Evolutionary conservation across 306 rosid species (phyloP).

Genomic region (Canavalia gladiata): DNA sequence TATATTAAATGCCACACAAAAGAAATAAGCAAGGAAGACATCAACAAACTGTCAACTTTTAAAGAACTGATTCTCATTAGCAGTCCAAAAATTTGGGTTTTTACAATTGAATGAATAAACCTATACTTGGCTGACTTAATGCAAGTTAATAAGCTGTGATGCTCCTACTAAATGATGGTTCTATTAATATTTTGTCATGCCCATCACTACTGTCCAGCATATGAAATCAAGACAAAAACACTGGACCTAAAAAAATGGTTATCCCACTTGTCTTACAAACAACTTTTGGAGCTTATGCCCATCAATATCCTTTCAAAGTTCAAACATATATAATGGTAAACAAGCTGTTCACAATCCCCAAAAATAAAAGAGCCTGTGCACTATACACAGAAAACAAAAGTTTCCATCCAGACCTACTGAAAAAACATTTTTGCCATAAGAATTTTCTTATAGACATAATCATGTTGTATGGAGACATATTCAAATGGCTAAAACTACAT

Average conservation of each 20-base stretch:
- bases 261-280: neutral
- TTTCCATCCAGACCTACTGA: constrained; percentile 14
- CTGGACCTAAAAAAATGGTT: neutral
- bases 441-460: constrained; percentile 7
- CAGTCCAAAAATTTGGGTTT: neutral
- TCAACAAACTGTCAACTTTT: neutral
- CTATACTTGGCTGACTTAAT: neutral
- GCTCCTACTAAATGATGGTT: constrained; percentile 28
- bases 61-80: neutral
- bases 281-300: constrained; percentile 26
- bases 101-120: neutral
- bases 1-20: neutral
- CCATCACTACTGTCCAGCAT: neutral
- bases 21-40: constrained; percentile 1
- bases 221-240: constrained; percentile 35
- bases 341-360: neutral
- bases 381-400: constrained; percentile 19
- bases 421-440: neutral
- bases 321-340: constrained; percentile 19
- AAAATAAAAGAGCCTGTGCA: neutral
- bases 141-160: constrained; percentile 1
- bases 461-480: constrained; percentile 18
- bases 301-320: constrained; percentile 27
- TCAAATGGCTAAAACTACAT: constrained; percentile 34
- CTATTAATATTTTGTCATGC: constrained; percentile 31